These are phyloP conservation scores for Sphaerobolus stellatus DNA, from an alignment of 1,284 basidiomycete genomes.

Conservation along the genomic window DNA sequence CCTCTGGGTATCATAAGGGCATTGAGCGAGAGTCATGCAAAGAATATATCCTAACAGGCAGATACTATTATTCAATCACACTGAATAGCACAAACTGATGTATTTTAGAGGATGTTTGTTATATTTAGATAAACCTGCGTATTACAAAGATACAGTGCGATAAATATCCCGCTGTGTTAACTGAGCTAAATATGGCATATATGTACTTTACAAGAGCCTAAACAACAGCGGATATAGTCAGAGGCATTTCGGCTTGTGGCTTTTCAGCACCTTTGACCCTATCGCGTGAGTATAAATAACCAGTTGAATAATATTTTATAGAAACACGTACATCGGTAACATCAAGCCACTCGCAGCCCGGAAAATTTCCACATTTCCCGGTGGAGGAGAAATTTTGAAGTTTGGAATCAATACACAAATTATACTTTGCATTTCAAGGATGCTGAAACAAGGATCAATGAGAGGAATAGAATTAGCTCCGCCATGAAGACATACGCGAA, in stretches of 20 bases:
- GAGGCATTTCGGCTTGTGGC: not conserved
- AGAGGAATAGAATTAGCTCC: not conserved
- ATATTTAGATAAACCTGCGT: too few relatives aligned
- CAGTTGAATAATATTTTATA: not conserved
- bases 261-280: not conserved
- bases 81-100: too few relatives aligned
- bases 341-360: slow-evolving; percentile 20
- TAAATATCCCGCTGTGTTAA: too few relatives aligned
- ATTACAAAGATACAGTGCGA: too few relatives aligned
- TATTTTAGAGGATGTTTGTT: too few relatives aligned
- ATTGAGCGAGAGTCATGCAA: too few relatives aligned
- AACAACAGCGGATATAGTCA: too few relatives aligned
- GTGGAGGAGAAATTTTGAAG: slow-evolving; percentile 43
- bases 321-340: slow-evolving; percentile 19
- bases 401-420: slow-evolving; percentile 46
- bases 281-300: not conserved
- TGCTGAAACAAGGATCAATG: not conserved
- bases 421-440: slow-evolving; percentile 49
- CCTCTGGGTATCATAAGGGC: too few relatives aligned
- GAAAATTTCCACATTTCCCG: slow-evolving; percentile 19
- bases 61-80: too few relatives aligned
- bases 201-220: too few relatives aligned
- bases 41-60: too few relatives aligned
- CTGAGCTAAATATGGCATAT: too few relatives aligned
- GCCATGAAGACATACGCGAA: slow-evolving; percentile 39